Conservation (phyloP, 2,329 filamentous ascomycete species). For the Fusarium clavum region DNA sequence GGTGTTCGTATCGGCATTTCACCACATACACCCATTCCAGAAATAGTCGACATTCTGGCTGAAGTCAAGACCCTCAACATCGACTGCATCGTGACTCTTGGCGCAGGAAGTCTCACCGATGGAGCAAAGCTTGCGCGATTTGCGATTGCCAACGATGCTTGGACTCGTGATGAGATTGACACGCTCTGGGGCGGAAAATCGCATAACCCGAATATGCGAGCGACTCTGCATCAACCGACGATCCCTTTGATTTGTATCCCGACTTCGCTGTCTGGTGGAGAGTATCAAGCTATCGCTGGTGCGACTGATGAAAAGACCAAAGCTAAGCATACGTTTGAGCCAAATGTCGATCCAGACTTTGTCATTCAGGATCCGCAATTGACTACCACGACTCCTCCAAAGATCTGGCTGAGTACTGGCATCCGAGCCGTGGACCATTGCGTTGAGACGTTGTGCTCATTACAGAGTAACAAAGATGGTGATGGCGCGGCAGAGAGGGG, state of each 20-base stretch:
- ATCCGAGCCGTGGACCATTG: constrained; percentile 11
- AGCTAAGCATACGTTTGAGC: constrained; percentile 8
- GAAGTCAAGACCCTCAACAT: constrained; percentile 4
- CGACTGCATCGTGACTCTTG: constrained; percentile 21
- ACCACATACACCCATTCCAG: constrained; percentile 14
- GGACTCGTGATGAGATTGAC: not conserved
- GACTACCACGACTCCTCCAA: constrained; percentile 3
- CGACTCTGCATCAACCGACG: not conserved
- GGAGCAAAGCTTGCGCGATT: constrained; percentile 15
- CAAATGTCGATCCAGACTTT: not conserved
- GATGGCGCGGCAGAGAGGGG: constrained; percentile 1
- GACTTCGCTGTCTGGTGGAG: constrained; percentile 10
- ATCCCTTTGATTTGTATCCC: constrained; percentile 21
- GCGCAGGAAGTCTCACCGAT: constrained; percentile 18
- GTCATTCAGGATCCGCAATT: constrained; percentile 12
- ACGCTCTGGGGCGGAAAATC: constrained; percentile 17
- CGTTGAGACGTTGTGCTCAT: constrained; percentile 11
- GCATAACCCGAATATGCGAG: not conserved
- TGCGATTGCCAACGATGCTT: constrained; percentile 7
- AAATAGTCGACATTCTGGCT: constrained; percentile 11
- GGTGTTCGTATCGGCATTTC: constrained; percentile 14
- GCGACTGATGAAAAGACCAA: constrained; percentile 14
- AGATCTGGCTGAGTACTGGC: constrained; percentile 4
- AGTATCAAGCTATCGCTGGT: constrained; percentile 16
- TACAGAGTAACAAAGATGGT: constrained; percentile 2